phyloP scores from a whole-genome alignment of 306 rosid species.

The Psophocarpus tetragonolobus region DNA sequence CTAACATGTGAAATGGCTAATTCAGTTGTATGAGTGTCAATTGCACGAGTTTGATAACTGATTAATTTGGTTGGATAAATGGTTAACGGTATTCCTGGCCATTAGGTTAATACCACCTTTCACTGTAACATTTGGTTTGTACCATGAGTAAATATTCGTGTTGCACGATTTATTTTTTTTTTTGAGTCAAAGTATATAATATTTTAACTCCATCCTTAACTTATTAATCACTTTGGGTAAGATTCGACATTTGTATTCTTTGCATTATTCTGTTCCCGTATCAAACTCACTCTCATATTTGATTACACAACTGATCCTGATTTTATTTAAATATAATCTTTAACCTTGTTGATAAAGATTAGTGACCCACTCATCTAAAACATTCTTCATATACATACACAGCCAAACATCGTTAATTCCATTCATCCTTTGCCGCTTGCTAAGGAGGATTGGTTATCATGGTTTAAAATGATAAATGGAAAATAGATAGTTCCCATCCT shows the following conservation, averaged over 20 bases:
- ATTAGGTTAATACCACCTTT: not conserved
- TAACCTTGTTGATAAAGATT: not conserved
- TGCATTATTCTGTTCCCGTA: not conserved
- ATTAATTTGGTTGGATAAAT: constrained; percentile 19
- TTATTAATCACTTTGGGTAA: not conserved
- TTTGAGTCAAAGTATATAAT: not conserved
- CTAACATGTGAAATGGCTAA: constrained; percentile 11
- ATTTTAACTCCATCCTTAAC: not conserved
- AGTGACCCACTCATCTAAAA: not conserved
- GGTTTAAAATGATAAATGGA: not conserved
- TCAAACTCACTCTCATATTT: not conserved
- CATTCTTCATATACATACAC: not conserved
- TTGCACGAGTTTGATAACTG: not conserved
- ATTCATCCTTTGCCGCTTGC: not conserved
- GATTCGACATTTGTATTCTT: not conserved
- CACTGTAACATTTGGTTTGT: not conserved
- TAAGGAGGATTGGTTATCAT: not conserved
- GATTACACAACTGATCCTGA: not conserved
- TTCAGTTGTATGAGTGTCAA: not conserved
- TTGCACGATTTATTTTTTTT: not conserved
- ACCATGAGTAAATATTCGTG: too few relatives aligned
- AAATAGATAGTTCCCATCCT: not conserved
- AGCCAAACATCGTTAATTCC: not conserved
- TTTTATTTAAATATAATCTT: not conserved
- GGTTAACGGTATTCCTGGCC: not conserved